Base-by-base conservation (phyloP, 257 asterid genomes). In the Linaria vulgaris region DNA sequence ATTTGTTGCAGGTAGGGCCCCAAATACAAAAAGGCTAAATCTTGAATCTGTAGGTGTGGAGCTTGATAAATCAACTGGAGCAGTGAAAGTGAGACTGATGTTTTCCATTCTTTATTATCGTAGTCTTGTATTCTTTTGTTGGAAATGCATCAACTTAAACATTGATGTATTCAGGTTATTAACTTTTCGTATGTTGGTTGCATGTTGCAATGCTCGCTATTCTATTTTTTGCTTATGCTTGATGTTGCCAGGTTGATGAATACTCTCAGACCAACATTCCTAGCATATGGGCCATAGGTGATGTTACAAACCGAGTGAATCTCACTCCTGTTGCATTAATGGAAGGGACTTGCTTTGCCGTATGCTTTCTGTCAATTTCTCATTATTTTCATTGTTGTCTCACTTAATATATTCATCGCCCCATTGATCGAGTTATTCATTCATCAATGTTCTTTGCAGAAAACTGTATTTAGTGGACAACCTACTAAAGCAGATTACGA, bases 201-300 rank as follows among this genome's bases (percentile, higher is more conserved):
- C 8, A 54, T 39, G 41, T 8, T 34, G n/a, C 1, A 34, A 7
- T 34, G 41, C 9, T 34, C 51, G 51, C 56, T 60, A 24, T 16
- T 63, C 56, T 7, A 15, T 38, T 51, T 20, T 52, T 49, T 51
- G 3, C n/a, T 24, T 61, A 68, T 65, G 22, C 59, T 43, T 16
- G 56, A 48, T 51, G 44, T 21, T 71, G 47, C 27, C 85, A 94
- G 99, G 96, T 90, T 16, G 84, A 90, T 59, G 87, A 71, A 61
- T 84, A 79, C 69, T 94, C 97, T 30, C 87, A 74, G 14, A 90
- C 99, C 68, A 94, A 84, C 58, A 23, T 94, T 65, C 96, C 97
- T 23, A 94, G 97, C 85, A 87, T 94, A 78, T 90, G 99, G 99
- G 99, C 99, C 37, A 80, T 94, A 23, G 97, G 96, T 41, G 97